Conservation (phyloP, 1,139 yeast species). For the Sugiyamaella japonica region DNA sequence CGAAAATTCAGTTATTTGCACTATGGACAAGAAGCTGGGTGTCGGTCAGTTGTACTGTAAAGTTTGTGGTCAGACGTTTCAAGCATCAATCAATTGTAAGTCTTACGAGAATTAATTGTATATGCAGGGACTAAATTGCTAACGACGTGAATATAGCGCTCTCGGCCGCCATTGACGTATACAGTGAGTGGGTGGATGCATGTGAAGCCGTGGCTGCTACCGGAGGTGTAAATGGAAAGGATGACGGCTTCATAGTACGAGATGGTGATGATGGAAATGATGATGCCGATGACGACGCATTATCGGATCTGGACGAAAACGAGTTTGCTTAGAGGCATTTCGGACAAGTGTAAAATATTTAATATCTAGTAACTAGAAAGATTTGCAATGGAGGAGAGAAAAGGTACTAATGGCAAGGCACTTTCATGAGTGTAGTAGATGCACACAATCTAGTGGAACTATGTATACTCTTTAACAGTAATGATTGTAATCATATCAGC, state of each 20-base stretch:
- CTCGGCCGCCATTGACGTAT: conserved; percentile 89
- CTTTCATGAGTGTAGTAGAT: neutral
- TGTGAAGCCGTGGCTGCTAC: conserved; percentile 93
- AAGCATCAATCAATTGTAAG: conserved; percentile 74
- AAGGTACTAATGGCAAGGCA: neutral
- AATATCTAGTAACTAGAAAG: neutral
- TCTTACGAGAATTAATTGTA: neutral
- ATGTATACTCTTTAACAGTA: too few species aligned
- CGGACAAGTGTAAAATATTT: neutral
- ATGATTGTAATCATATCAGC: too few species aligned
- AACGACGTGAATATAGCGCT: conserved; percentile 41
- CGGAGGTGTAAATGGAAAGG: conserved; percentile 43
- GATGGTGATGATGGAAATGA: conserved; percentile 24
- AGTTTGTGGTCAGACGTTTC: conserved; percentile 93
- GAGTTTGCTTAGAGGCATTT: conserved; percentile 20
- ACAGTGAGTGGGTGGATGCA: conserved; percentile 98
- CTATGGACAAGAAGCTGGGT: conserved; percentile 81
- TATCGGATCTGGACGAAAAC: conserved; percentile 33
- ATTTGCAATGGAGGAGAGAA: neutral
- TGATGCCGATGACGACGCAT: conserved; percentile 32
- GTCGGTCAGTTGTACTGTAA: conserved; percentile 87
- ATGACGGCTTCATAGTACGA: conserved; percentile 22
- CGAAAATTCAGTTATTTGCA: conserved; percentile 86
- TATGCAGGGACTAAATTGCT: neutral
- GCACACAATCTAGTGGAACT: neutral